Conservation (phyloP, 2,329 filamentous ascomycete genomes). For the Sclerotinia trifoliorum region DNA sequence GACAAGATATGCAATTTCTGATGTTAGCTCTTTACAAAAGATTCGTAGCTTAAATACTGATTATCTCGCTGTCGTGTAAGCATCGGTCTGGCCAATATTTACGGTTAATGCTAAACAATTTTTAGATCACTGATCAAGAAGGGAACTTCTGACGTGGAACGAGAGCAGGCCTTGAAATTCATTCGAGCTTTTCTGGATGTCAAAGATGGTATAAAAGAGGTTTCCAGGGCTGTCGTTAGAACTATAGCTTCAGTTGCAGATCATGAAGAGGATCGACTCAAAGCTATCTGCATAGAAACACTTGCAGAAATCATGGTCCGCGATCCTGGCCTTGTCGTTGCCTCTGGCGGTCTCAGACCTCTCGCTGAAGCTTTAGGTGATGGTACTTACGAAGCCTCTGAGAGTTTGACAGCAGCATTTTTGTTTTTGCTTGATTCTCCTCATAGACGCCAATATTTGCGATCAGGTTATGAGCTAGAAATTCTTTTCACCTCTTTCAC, state of each 20-base stretch:
- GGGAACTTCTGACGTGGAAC: conserved; percentile 92
- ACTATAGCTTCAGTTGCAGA: conserved; percentile 91
- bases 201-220: conserved; percentile 83
- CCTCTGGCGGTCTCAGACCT: conserved; percentile 79
- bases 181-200: conserved; percentile 93
- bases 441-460: conserved; percentile 74
- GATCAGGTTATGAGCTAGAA: conserved; percentile 85
- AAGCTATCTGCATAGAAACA: conserved; percentile 89
- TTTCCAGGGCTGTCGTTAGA: conserved; percentile 82
- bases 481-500: conserved; percentile 90
- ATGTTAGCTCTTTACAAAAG: conserved; percentile 81
- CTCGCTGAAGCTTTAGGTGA: conserved; percentile 91
- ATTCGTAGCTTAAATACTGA: conserved; percentile 89
- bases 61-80: conserved; percentile 76
- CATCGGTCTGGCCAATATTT: conserved; percentile 22
- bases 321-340: conserved; percentile 76
- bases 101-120: conserved; percentile 28
- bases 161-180: conserved; percentile 96
- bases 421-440: conserved; percentile 87
- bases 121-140: conserved; percentile 83
- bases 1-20: conserved; percentile 90
- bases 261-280: conserved; percentile 66
- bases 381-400: conserved; percentile 87
- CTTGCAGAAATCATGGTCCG: conserved; percentile 87
- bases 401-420: conserved; percentile 84